Conservation (phyloP, 2,329 filamentous ascomycete species). For the Sporothrix globosa region DNA sequence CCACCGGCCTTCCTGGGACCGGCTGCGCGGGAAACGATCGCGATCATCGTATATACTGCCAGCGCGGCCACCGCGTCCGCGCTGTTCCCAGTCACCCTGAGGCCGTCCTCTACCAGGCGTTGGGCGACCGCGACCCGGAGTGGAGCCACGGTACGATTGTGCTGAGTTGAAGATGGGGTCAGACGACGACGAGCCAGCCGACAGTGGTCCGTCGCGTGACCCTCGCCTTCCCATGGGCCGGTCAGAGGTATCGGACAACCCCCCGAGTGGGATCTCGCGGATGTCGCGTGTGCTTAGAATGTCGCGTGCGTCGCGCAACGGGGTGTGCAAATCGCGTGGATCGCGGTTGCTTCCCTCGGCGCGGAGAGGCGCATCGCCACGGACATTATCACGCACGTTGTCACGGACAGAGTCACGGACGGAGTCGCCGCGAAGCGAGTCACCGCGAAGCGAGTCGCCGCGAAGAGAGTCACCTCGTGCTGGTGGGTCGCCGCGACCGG, state of each 20-base stretch:
- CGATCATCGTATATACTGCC: slow-evolving; percentile 60
- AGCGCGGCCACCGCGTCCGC: slow-evolving; percentile 54
- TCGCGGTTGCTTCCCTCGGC: slow-evolving; percentile 62
- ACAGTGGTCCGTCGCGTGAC: slow-evolving; percentile 73
- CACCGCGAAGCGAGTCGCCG: slow-evolving; percentile 40
- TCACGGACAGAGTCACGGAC: background rate
- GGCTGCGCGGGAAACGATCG: slow-evolving; percentile 65
- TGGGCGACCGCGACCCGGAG: slow-evolving; percentile 41
- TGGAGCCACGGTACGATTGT: slow-evolving; percentile 52
- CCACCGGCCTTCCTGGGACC: slow-evolving; percentile 67
- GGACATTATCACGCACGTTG: background rate
- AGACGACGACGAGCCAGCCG: slow-evolving; percentile 70
- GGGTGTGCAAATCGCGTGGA: slow-evolving; percentile 56
- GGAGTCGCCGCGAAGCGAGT: slow-evolving; percentile 39
- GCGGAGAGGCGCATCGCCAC: background rate
- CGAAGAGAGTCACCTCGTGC: slow-evolving; percentile 21
- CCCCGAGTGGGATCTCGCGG: slow-evolving; percentile 64
- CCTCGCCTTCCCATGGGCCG: slow-evolving; percentile 61
- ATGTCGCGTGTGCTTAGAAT: slow-evolving; percentile 28
- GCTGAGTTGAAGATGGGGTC: slow-evolving; percentile 64
- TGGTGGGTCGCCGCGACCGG: slow-evolving; percentile 23
- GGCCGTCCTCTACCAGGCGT: slow-evolving; percentile 58
- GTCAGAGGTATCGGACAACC: slow-evolving; percentile 61
- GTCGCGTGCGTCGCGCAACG: slow-evolving; percentile 48
- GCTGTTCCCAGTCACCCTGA: slow-evolving; percentile 53